Base-by-base conservation (phyloP, 2,329 filamentous ascomycete genomes). In the Macrophomina phaseolina region DNA sequence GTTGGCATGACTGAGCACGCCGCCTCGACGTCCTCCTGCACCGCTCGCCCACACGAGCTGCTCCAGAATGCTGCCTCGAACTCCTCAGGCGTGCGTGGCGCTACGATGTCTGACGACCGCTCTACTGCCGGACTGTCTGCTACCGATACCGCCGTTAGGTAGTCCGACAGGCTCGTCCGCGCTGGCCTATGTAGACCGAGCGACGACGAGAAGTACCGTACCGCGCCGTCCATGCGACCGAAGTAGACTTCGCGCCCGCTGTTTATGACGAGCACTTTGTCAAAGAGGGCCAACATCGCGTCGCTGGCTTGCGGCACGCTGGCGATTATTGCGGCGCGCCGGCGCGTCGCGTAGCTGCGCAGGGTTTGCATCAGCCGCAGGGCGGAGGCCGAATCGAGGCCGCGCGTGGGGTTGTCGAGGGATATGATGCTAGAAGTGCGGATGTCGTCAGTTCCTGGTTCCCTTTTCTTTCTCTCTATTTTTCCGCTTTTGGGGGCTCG, bases 171-270 rank as follows among this genome's bases (percentile, higher is more conserved):
- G 0, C 90, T 93, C 72, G 91, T 89, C 2, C 90, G 84, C 4
- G 83, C 76, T 0, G 89, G 89, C 70, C 90, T 92, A 42, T 84
- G 75, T 83, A 87, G 93, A 51, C 91, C 91, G 77, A 90, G 86
- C 12, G 84, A 79, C 71, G 88, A 9, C 9, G 42, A 85, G 68
- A 93, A 93, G 76, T 88, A 93, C 0, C 75, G 75, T 71, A 84
- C 88, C 0, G 91, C 91, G 2, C 81, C 76, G 5, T 71, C 74
- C 0, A 87, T 85, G 0, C 86, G 85, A 0, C 91, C 92, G 69
- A 90, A 93, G 79, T 88, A 94, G 69, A 94, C 93, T 73, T 94
- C 86, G 0, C 89, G 85, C 0, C 91, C 92, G 73, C 93, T 89
- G 72, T 94, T 93, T 0, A 94, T 80, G 0, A 94, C 89, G 0